A percentile compares a stretch with the other conserved stretches of the same genome.
phyloP scores from a whole-genome alignment of 305 asterid species.

The Plantago rigida region DNA sequence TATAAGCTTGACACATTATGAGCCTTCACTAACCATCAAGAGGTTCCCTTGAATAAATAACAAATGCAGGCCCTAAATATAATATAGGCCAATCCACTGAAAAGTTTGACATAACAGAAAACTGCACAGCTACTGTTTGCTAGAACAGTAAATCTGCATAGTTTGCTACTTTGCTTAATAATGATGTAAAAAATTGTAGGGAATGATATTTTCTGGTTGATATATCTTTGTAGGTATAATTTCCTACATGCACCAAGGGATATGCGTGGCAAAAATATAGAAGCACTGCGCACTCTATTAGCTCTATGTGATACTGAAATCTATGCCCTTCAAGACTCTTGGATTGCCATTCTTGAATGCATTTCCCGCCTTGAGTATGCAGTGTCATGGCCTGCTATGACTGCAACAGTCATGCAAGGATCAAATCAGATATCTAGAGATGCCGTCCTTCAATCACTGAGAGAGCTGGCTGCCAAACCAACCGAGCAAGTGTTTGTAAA shows the following conservation, averaged over 20 bases:
- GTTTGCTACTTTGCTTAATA: neutral
- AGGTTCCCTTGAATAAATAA: too few species aligned
- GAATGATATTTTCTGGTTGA: constrained; percentile 25
- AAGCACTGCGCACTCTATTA: constrained; percentile 85
- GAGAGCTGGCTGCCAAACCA: constrained; percentile 94
- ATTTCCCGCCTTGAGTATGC: constrained; percentile 93
- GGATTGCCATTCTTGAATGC: constrained; percentile 93
- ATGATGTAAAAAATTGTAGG: constrained; percentile 18
- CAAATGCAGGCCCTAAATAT: too few species aligned
- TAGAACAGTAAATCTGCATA: constrained; percentile 16
- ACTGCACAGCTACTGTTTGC: constrained; percentile 2
- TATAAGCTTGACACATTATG: too few species aligned
- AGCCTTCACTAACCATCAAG: too few species aligned
- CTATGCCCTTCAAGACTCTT: constrained; percentile 92
- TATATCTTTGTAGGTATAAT: constrained; percentile 59
- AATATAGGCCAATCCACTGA: too few species aligned
- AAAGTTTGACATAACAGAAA: neutral
- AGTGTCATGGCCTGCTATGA: constrained; percentile 84
- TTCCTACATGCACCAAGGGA: constrained; percentile 96
- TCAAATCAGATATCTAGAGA: constrained; percentile 95
- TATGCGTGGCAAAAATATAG: constrained; percentile 93
- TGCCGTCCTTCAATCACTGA: constrained; percentile 75
- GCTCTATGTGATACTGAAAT: constrained; percentile 78
- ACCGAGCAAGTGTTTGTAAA: constrained; percentile 85
- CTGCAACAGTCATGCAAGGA: constrained; percentile 94